Evolutionary conservation across 352 stramenopile species (phyloP).

Genomic region (Pythium chondricola): DNA sequence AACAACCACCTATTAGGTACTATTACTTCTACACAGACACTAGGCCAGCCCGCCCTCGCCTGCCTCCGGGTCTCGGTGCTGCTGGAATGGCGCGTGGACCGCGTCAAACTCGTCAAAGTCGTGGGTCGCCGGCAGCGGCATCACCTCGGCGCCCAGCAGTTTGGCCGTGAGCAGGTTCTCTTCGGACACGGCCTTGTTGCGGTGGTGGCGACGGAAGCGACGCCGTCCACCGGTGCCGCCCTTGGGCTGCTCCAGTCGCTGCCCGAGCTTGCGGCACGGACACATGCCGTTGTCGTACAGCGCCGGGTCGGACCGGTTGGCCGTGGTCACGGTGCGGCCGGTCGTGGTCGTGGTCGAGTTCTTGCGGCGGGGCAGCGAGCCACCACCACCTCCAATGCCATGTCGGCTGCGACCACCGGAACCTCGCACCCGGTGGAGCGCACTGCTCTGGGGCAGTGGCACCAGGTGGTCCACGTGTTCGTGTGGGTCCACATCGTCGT

Average conservation of each 20-base stretch:
- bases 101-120: constrained; percentile 22
- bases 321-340: constrained; percentile 3
- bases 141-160: constrained; percentile 11
- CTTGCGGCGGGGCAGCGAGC: constrained; percentile 8
- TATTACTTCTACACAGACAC: background rate
- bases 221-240: background rate
- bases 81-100: constrained; percentile 7
- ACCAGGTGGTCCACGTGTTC: constrained; percentile 17
- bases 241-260: constrained; percentile 42
- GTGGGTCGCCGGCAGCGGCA: background rate
- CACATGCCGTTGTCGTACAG: constrained; percentile 41
- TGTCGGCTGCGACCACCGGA: no score
- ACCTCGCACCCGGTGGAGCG: no score
- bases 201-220: constrained; percentile 6
- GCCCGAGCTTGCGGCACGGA: constrained; percentile 47
- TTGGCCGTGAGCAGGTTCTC: constrained; percentile 20
- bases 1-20: background rate
- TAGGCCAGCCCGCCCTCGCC: constrained; percentile 7
- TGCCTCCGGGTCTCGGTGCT: constrained; percentile 9
- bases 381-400: no score
- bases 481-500: constrained; percentile 6
- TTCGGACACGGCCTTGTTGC: constrained; percentile 15
- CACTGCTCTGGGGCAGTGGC: constrained; percentile 8
- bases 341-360: constrained; percentile 1
- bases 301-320: constrained; percentile 3